Evolutionary conservation across 345 rosid species (phyloP), one percentile per base, ranked within the genome.

Genomic region (Microcos paniculata): DNA sequence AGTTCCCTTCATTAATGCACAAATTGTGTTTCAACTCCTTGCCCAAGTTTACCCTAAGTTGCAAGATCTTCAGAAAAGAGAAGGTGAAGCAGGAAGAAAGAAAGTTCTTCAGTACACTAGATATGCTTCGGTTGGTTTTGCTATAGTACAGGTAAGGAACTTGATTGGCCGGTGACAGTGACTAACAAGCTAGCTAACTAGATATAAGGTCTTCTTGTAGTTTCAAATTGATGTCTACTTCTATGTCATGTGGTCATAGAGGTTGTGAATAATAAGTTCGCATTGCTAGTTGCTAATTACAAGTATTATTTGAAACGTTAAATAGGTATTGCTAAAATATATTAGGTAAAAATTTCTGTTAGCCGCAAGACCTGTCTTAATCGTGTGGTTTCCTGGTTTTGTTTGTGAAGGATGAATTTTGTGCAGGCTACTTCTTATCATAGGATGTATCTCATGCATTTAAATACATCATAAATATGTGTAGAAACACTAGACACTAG

Each of bases 61-160:
- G 85, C 99, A 93, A 90, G 98, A 96, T 80, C 98, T 96, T 78
- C 99, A 93, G 88, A 96, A 96, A 81, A 87, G 87, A 90, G 99
- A 96, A 91, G 99, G 99, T 19, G 98, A 96, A 89, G 97, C 98
- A 0, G 99, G 99, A 66, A 92, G 99, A 62, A 96, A 96, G 85
- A 96, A 93, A 82, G 78, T 96, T 79, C 94, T 93, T 64, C 93
- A 96, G 88, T 93, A 96, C 72, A 93, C 96, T 74, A 87, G 88
- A 53, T 93, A 96, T 69, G 98, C 97, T 82, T 96, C 99, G 4
- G 98, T 96, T 28, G 99, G 94, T 55, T 96, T 96, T 52, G 97
- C 98, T 16, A 75, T 93, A 73, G 98, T 93, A 51, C 97, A 92
- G 89, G 94, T 86, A 76, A 76, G 72, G 33, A 72, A 38, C 70